phyloP scores from a whole-genome alignment of 2,329 filamentous ascomycete genomes.

The Claviceps africana region DNA sequence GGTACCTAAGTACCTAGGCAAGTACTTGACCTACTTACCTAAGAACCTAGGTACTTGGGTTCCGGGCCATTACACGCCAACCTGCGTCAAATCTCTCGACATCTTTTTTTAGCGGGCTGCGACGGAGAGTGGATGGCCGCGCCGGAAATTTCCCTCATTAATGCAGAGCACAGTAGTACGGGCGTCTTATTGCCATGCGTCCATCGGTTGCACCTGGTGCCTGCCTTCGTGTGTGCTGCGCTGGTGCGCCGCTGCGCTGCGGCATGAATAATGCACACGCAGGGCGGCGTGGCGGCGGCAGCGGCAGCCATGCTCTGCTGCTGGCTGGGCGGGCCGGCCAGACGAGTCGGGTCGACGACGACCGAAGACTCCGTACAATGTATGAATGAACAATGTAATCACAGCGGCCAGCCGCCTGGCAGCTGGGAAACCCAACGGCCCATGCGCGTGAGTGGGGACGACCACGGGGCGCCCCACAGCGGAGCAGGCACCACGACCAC shows the following conservation, averaged over 20 bases:
- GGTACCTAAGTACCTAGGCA: no score
- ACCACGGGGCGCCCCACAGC: slow-evolving; percentile 1
- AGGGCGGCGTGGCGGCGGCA: neutral
- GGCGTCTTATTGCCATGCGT: neutral
- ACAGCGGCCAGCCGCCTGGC: neutral
- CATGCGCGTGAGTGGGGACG: neutral
- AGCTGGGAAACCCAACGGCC: neutral
- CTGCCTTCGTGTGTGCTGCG: no score
- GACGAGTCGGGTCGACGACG: neutral
- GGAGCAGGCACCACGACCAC: neutral
- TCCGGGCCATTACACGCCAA: no score
- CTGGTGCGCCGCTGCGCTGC: no score
- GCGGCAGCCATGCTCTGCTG: no score
- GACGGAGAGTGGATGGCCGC: neutral
- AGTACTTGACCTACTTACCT: no score
- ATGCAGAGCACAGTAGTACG: neutral
- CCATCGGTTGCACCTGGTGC: neutral
- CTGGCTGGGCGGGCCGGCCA: neutral
- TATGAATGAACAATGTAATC: no score
- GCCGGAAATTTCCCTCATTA: neutral
- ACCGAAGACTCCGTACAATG: neutral
- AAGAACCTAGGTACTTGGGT: no score
- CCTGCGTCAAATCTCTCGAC: no score
- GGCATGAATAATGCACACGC: no score
- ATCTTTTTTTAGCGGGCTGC: neutral